phyloP scores from a whole-genome alignment of 2,329 filamentous ascomycete genomes.

The Phyllosticta citribraziliensis region DNA sequence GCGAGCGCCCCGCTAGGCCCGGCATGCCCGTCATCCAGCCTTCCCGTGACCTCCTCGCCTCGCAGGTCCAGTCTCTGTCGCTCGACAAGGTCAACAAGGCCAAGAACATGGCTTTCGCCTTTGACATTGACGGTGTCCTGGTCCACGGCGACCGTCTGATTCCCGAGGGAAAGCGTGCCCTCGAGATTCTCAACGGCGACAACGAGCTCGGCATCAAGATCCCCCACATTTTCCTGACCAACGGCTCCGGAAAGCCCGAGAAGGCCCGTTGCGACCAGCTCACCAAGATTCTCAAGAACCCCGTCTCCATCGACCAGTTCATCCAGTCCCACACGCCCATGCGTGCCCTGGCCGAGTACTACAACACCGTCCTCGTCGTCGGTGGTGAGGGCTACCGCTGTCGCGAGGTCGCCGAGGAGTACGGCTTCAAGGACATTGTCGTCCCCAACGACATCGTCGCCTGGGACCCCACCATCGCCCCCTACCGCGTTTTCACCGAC shows the following conservation, averaged over 20 bases:
- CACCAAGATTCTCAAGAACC: slow-evolving; percentile 53
- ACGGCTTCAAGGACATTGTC: slow-evolving; percentile 64
- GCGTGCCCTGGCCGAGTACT: slow-evolving; percentile 67
- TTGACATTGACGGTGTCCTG: slow-evolving; percentile 68
- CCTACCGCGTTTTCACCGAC: slow-evolving; percentile 57
- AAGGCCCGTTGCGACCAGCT: slow-evolving; percentile 55
- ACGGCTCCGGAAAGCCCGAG: slow-evolving; percentile 65
- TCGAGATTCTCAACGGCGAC: slow-evolving; percentile 64
- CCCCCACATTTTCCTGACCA: slow-evolving; percentile 64
- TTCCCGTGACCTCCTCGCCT: slow-evolving; percentile 57
- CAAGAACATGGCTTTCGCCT: slow-evolving; percentile 75
- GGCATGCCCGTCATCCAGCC: slow-evolving; percentile 51
- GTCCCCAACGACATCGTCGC: slow-evolving; percentile 66
- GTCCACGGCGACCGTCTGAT: slow-evolving; percentile 64
- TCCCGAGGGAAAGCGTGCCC: slow-evolving; percentile 54
- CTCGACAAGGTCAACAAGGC: slow-evolving; percentile 56
- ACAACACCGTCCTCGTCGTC: slow-evolving; percentile 64
- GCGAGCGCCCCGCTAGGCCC: slow-evolving; percentile 39
- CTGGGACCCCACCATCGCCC: slow-evolving; percentile 58
- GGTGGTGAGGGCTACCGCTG: slow-evolving; percentile 68
- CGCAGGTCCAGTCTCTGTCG: slow-evolving; percentile 59
- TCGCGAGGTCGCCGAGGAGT: slow-evolving; percentile 61
- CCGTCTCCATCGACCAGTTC: slow-evolving; percentile 62
- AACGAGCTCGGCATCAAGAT: slow-evolving; percentile 74
- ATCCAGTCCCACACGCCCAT: slow-evolving; percentile 71